These are phyloP conservation scores for Adansonia rubrostipa DNA, from an alignment of 441 rosid genomes.

Conservation along the genomic window DNA sequence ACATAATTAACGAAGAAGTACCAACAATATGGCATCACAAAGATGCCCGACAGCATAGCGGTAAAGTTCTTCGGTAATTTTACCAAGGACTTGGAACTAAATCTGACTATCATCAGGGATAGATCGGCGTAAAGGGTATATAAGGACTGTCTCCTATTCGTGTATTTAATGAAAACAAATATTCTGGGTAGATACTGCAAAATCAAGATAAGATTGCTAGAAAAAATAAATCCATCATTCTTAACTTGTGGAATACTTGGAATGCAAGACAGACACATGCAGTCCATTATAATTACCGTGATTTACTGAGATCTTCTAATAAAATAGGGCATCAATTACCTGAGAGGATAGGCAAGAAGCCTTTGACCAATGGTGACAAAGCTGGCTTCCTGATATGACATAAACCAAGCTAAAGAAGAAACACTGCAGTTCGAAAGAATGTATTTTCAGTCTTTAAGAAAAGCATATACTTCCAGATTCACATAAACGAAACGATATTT, in stretches of 20 bases:
- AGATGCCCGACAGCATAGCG: not conserved
- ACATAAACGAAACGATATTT: constrained; percentile 3
- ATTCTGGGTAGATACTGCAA: not conserved
- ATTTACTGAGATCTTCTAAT: constrained; percentile 12
- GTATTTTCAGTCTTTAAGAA: constrained; percentile 21
- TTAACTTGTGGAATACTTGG: not conserved
- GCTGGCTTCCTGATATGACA: constrained; percentile 98
- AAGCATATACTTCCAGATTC: not conserved
- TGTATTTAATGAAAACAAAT: not conserved
- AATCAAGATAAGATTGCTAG: constrained; percentile 11
- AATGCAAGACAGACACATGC: constrained; percentile 7
- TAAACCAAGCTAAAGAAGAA: constrained; percentile 99
- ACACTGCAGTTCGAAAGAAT: constrained; percentile 61
- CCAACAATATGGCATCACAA: not conserved
- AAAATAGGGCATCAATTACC: constrained; percentile 47
- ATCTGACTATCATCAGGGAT: not conserved
- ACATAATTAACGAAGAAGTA: not conserved
- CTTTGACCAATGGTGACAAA: constrained; percentile 98
- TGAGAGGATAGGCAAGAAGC: constrained; percentile 94
- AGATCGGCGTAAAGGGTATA: not conserved
- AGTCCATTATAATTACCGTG: not conserved
- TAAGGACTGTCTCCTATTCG: not conserved
- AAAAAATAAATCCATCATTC: not conserved
- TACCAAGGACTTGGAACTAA: not conserved
- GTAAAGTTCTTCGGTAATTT: not conserved